Evolutionary conservation across 202 grass and related monocot species (phyloP), one percentile per base, ranked within the genome.

Genomic region (Dendrocalamus latiflorus): DNA sequence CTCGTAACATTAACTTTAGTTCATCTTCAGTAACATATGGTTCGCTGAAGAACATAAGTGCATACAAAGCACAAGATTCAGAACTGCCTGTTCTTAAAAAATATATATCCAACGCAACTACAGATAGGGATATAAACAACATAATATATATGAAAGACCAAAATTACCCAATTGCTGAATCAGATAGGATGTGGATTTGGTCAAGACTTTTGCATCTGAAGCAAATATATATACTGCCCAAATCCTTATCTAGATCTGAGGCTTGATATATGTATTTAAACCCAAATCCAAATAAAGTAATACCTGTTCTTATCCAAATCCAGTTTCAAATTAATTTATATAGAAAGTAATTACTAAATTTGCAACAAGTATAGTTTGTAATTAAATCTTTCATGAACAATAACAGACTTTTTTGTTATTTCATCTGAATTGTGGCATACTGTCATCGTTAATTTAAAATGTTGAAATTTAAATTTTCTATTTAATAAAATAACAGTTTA

Each of bases 11-110:
- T 82, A 99, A 89, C 78, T 99, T 99, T 49, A 99, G 79, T 89
- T 99, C 91, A 85, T 99, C 96, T 72, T 99, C 96, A 84, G 96
- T 95, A 81, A 99, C 96, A 91, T 96, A 99, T 79, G 96, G 93
- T 81, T 99, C 91, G 62, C 93, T 98, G 70, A 68, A 86, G 39
- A 54, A 87, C 48, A 85, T 8, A 94, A 84, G 75, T 55, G 38
- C 45, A 83, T 43, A 91, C 28, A 37, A 72, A 56, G 70, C 22
- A 81, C 13, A 64, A 55, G 76, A 74, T 79, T 74, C 48, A 68
- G 70, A 81, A 80, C 44, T 78, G 15, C 6, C 4, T 24, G 16
- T 57, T 68, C 53, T 43, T 65, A 48, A 66, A 45, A 89, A 88
- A 88, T 53, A 50, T 47, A 80, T 34, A 78, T 71, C 33, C 18